Percentiles rank a stretch among this genome's conserved stretches.
Evolutionary conservation across 2,329 filamentous ascomycete genomes (phyloP).

Genomic region (Alternaria ethzedia): DNA sequence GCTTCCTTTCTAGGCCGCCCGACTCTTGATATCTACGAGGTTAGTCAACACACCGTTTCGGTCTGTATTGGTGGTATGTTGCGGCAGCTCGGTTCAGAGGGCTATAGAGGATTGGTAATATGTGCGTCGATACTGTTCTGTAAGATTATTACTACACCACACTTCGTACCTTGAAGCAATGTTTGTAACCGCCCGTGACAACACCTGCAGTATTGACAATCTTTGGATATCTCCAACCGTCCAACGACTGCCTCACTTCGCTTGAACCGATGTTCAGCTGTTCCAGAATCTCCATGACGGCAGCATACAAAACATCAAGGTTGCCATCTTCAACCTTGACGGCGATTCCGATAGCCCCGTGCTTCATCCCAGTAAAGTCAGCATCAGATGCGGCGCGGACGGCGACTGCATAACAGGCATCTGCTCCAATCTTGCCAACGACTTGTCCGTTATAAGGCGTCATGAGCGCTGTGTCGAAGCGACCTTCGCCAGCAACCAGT

Average conservation of each 20-base stretch:
- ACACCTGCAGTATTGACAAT: neutral
- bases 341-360: constrained; percentile 49
- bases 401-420: constrained; percentile 57
- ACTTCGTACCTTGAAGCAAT: neutral
- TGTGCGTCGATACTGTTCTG: neutral
- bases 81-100: neutral
- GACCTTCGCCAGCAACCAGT: constrained; percentile 53
- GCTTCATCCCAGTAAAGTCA: neutral
- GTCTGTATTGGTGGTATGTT: neutral
- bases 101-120: neutral
- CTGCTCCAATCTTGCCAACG: constrained; percentile 58
- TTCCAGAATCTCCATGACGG: constrained; percentile 53
- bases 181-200: neutral
- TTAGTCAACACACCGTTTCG: neutral
- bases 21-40: neutral
- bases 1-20: neutral
- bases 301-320: constrained; percentile 53
- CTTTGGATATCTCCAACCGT: neutral
- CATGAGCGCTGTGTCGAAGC: constrained; percentile 59
- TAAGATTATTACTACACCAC: neutral
- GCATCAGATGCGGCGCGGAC: constrained; percentile 38
- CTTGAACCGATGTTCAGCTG: constrained; percentile 50
- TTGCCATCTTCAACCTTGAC: constrained; percentile 60
- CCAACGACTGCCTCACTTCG: neutral
- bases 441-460: constrained; percentile 43